Evolutionary conservation across 768 basidiomycete genomes (phyloP).

Genomic region (Dentipellis sp.): DNA sequence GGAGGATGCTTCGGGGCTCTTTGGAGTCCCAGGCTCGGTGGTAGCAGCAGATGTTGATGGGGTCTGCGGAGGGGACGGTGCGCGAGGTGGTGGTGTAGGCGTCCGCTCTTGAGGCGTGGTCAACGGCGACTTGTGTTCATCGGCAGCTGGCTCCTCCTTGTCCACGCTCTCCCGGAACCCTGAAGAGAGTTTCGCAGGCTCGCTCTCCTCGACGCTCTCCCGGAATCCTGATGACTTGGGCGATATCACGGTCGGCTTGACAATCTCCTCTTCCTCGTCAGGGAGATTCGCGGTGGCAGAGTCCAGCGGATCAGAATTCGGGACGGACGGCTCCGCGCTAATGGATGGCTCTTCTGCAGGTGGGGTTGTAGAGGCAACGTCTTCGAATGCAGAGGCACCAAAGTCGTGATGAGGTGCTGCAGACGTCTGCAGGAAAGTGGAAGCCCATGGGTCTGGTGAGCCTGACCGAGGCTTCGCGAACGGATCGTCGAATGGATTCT

Average conservation of each 20-base stretch:
- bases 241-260: constrained; percentile 6
- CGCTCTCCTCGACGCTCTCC: constrained; percentile 29
- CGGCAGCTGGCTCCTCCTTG: constrained; percentile 5
- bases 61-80: constrained; percentile 19
- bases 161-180: constrained; percentile 20
- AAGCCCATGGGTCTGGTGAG: constrained; percentile 21
- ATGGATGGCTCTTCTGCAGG: neutral
- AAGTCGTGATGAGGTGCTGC: constrained; percentile 1
- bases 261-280: constrained; percentile 11
- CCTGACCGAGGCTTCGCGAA: constrained; percentile 16
- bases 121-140: neutral
- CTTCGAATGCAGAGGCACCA: constrained; percentile 7
- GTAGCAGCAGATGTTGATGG: constrained; percentile 6
- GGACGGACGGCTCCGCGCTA: neutral
- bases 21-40: neutral
- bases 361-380: constrained; percentile 1
- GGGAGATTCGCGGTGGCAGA: constrained; percentile 23
- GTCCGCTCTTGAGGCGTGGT: neutral
- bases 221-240: constrained; percentile 41
- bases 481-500: constrained; percentile 22
- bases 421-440: constrained; percentile 2
- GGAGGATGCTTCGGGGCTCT: neutral
- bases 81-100: neutral
- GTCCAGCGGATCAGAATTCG: constrained; percentile 30
- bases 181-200: constrained; percentile 2